Evolutionary conservation across 768 basidiomycete species (phyloP), one percentile per base, ranked within the genome.

Genomic region (Mycena alexandri): DNA sequence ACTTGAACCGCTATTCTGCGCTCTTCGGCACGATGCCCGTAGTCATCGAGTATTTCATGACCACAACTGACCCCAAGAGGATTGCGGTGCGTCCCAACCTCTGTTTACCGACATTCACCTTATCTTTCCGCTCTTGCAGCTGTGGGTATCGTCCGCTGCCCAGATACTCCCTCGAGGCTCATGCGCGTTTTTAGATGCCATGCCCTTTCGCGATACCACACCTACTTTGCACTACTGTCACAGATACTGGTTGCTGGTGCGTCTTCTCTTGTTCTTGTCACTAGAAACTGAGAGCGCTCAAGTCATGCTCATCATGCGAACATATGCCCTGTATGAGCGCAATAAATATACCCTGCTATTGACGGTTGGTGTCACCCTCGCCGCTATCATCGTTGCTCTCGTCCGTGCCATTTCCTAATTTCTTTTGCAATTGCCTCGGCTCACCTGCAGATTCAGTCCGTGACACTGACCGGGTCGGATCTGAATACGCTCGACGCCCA

Each of bases 1-100:
- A 75, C 24, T 9, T 61, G 42, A 77, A 73, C 46, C 77, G 77
- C 10, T 78, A 77, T 47, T 14, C 68, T 1, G 62, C 72, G 21
- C 51, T 76, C 6, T 52, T 64, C 21, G 67, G 72, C n/a, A 75
- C 72, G 17, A 47, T 72, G 8, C 69, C 75, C 29, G 44, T 67
- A 47, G n/a, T 68, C 0, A 22, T 19, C 1, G 66, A 71, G 61
- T 38, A 54, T 10, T 66, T 71, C 21, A 51, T 59, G 25, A 24
- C 57, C 14, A 67, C 65, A 8, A n/a, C 16, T 7, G 62, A 71
- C 60, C 62, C 69, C 1, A 17, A 10, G 6, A 66, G 60, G 41
- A 17, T 29, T 1, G 6, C 24, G 43, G 69, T 66, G 36, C 16
- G 64, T 53, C 2, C 2, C 47, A 5, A 7, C 3, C 24, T 8